Conservation (phyloP, 2,329 filamentous ascomycete species). For the Penicillium sp. region DNA sequence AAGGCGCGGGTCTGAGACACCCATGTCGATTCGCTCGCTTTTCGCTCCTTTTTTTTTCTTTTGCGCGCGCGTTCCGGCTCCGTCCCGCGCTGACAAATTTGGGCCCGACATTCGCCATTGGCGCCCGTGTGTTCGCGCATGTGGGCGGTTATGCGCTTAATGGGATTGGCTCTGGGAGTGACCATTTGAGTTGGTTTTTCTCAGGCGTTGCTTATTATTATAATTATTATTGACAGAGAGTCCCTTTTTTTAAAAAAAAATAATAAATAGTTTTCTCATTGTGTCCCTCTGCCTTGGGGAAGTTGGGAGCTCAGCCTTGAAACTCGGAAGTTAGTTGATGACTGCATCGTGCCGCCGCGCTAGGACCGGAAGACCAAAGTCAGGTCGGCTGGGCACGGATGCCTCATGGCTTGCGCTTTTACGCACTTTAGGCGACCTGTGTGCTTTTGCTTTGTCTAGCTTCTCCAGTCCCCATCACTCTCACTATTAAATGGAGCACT, state of each 20-base stretch:
- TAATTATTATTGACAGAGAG: too few relatives aligned
- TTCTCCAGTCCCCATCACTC: background rate
- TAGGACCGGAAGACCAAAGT: conserved; percentile 11
- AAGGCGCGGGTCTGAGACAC: conserved; percentile 31
- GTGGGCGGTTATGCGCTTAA: conserved; percentile 12
- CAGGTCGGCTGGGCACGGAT: conserved; percentile 12
- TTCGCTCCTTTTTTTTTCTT: background rate
- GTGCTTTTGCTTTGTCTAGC: background rate
- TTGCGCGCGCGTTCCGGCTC: conserved; percentile 4
- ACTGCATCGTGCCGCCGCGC: conserved; percentile 15
- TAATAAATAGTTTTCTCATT: background rate
- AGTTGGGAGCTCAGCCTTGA: background rate
- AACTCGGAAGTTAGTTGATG: conserved; percentile 11
- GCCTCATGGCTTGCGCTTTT: conserved; percentile 1
- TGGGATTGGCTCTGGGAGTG: background rate
- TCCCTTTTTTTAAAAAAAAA: too few relatives aligned
- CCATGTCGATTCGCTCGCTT: conserved; percentile 4
- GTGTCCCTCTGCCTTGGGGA: background rate
- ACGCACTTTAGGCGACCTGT: conserved; percentile 3
- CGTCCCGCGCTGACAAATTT: conserved; percentile 1
- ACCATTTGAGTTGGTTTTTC: too few relatives aligned
- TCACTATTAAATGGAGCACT: too few relatives aligned
- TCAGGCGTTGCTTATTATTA: too few relatives aligned
- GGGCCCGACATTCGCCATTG: conserved; percentile 5
- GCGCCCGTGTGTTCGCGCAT: conserved; percentile 9